Conservation (phyloP, 306 rosid genomes). For the Dalbergia cochinchinensis region DNA sequence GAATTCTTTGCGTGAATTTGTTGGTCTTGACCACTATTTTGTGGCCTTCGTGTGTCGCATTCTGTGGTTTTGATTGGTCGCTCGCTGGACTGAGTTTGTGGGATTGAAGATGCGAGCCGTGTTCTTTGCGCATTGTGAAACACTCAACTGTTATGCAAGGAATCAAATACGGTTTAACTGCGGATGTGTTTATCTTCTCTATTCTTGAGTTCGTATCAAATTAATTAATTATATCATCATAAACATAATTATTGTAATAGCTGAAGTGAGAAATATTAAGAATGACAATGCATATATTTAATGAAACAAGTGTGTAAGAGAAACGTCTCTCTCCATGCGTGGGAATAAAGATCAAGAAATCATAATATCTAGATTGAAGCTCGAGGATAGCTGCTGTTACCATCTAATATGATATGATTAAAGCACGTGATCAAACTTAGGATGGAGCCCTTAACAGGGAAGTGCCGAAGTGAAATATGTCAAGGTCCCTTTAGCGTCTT, state of each 20-base stretch:
- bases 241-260: too few relatives aligned
- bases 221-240: too few relatives aligned
- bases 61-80: constrained; percentile 49
- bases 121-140: constrained; percentile 39
- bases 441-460: too few relatives aligned
- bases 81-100: background rate
- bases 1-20: constrained; percentile 7
- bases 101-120: constrained; percentile 1
- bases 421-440: background rate
- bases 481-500: background rate
- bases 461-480: too few relatives aligned
- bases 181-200: background rate
- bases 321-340: background rate
- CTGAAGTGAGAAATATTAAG: too few relatives aligned
- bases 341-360: background rate
- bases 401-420: background rate
- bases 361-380: background rate
- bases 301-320: too few relatives aligned
- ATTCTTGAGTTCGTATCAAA: background rate
- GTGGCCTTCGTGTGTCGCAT: constrained; percentile 42
- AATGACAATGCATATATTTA: too few relatives aligned
- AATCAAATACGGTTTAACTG: background rate
- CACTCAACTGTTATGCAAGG: background rate
- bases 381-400: background rate
- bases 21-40: constrained; percentile 47